Conservation (phyloP, 495 filamentous ascomycete species). For the Schizothecium vesticola region DNA sequence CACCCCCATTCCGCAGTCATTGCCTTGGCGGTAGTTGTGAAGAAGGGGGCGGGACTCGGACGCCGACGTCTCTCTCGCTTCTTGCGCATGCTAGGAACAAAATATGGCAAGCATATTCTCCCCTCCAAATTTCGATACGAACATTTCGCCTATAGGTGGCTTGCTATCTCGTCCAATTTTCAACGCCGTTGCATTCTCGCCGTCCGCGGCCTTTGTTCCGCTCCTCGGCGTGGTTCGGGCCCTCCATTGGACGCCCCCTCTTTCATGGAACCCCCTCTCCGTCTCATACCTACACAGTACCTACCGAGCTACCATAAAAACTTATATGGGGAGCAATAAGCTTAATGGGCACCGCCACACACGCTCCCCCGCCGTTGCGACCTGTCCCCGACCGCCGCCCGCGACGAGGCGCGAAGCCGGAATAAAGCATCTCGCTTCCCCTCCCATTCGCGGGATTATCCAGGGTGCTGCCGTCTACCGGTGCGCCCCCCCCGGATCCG, state of each 20-base stretch:
- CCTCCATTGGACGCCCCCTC: neutral
- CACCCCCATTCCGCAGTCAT: neutral
- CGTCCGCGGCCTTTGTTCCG: conserved; percentile 1
- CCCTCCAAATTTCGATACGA: conserved; percentile 6
- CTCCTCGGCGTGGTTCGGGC: neutral
- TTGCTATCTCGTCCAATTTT: conserved; percentile 4
- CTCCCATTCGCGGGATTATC: neutral
- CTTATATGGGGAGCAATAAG: conserved; percentile 4
- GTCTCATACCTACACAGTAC: neutral
- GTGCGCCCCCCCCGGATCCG: neutral
- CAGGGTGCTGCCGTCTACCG: neutral
- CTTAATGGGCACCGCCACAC: conserved; percentile 7
- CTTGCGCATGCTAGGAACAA: conserved; percentile 2
- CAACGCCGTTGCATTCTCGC: conserved; percentile 8
- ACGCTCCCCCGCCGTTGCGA: neutral
- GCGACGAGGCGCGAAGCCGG: neutral
- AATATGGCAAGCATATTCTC: neutral
- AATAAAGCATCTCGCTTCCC: neutral
- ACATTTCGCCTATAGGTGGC: conserved; percentile 7
- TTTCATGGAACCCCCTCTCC: neutral
- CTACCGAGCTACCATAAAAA: neutral
- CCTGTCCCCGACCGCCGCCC: neutral
- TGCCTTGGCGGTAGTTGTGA: neutral
- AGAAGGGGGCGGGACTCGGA: neutral
- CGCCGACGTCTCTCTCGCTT: neutral